These are phyloP conservation scores for Pyrrhoderma noxium DNA, from an alignment of 1,284 basidiomycete genomes.

Conservation along the genomic window DNA sequence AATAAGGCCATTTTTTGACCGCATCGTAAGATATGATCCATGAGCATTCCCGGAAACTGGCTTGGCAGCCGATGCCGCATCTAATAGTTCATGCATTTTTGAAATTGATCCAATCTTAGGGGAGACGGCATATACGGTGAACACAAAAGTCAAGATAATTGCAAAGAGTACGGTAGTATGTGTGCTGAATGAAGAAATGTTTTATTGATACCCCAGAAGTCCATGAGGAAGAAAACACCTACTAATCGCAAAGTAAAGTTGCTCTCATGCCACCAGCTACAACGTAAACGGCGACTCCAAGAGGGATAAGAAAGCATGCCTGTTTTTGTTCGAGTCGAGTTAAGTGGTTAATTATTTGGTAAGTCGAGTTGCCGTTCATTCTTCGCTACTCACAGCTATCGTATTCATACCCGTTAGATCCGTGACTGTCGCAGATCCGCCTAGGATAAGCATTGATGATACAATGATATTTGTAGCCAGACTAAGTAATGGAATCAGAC, in stretches of 20 bases:
- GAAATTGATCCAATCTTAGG: slow-evolving; percentile 45
- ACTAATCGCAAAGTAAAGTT: slow-evolving; percentile 46
- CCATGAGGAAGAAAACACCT: too few species aligned
- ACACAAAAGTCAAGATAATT: slow-evolving; percentile 66
- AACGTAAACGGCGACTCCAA: slow-evolving; percentile 50
- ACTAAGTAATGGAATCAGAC: slow-evolving; percentile 26
- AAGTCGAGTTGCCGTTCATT: slow-evolving; percentile 20
- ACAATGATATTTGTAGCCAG: slow-evolving; percentile 59
- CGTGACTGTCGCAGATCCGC: slow-evolving; percentile 56
- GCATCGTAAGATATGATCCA: slow-evolving; percentile 69
- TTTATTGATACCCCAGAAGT: too few species aligned
- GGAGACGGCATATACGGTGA: slow-evolving; percentile 67
- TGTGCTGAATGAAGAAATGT: slow-evolving; percentile 39
- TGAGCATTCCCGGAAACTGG: slow-evolving; percentile 53
- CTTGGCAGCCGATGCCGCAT: slow-evolving; percentile 31
- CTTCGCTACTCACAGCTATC: slow-evolving; percentile 39
- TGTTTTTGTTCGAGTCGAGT: too few species aligned
- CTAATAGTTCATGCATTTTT: slow-evolving; percentile 48
- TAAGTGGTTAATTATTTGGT: background rate
- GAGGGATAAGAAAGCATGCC: slow-evolving; percentile 57
- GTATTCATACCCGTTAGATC: slow-evolving; percentile 49
- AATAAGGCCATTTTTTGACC: slow-evolving; percentile 74
- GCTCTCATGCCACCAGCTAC: slow-evolving; percentile 44
- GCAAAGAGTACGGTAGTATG: slow-evolving; percentile 78
- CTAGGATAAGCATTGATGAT: slow-evolving; percentile 52